phyloP scores from a whole-genome alignment of 164 flowering plant species.

The Euptelea pleiosperma region DNA sequence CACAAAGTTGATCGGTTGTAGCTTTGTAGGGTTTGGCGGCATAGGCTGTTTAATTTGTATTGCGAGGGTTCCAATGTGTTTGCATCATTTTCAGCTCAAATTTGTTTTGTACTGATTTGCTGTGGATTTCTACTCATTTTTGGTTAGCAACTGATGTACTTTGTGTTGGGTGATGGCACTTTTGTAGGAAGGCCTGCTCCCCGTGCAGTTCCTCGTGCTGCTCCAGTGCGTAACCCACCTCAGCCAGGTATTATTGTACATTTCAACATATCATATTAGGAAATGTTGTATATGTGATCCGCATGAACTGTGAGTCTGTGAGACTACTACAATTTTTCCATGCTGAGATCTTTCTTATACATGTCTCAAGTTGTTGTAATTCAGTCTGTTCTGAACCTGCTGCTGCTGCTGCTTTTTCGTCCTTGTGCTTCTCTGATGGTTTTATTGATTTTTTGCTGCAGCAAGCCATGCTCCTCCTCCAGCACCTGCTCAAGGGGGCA shows the following conservation, averaged over 20 bases:
- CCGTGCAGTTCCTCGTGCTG: conserved; percentile 7
- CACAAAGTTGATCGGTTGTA: no score
- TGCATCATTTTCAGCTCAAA: not conserved
- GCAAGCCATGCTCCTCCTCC: conserved; percentile 81
- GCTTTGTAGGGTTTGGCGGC: no score
- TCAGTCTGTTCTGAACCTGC: no score
- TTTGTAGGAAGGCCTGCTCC: conserved; percentile 5
- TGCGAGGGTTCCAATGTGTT: not conserved
- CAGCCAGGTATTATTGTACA: conserved; percentile 6
- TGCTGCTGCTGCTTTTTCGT: no score
- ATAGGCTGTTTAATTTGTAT: not conserved
- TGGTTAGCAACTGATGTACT: not conserved
- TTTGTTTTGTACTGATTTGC: not conserved
- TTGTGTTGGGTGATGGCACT: not conserved
- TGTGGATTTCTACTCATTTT: no score
- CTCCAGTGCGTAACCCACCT: conserved; percentile 11
- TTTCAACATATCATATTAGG: no score
- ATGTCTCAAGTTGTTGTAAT: no score
- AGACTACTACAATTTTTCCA: no score
- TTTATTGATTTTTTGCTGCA: conserved; percentile 23
- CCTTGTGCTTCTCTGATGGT: no score
- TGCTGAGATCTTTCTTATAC: no score
- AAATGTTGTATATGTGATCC: no score
- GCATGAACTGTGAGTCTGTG: no score
- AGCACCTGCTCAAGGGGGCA: conserved; percentile 46